These are phyloP conservation scores for Solanum raphanifolium DNA, from an alignment of 257 asterid genomes.

Conservation along the genomic window DNA sequence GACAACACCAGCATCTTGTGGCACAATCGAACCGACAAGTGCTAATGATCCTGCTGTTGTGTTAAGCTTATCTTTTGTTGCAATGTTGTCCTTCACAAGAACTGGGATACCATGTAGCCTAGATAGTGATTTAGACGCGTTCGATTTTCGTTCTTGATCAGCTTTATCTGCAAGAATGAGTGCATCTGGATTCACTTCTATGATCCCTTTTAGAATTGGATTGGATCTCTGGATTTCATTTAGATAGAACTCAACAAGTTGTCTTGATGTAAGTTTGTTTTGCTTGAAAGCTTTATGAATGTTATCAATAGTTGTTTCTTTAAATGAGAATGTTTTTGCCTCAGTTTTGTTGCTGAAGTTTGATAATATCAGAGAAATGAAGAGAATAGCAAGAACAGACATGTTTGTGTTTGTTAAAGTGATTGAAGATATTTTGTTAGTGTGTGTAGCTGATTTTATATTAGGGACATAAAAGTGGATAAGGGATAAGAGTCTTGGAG, in stretches of 20 bases:
- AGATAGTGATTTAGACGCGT: not conserved
- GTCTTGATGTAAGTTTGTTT: slow-evolving; percentile 23
- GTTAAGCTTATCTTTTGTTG: slow-evolving; percentile 39
- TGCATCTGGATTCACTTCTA: slow-evolving; percentile 51
- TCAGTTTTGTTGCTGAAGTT: not conserved
- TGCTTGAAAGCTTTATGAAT: slow-evolving; percentile 21
- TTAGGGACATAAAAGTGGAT: not conserved
- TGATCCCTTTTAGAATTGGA: slow-evolving; percentile 35
- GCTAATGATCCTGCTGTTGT: slow-evolving; percentile 49
- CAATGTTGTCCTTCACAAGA: slow-evolving; percentile 36
- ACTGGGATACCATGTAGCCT: slow-evolving; percentile 37
- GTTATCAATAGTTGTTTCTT: slow-evolving; percentile 39
- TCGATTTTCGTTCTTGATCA: slow-evolving; percentile 13
- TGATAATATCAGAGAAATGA: not conserved
- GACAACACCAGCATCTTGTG: slow-evolving; percentile 38
- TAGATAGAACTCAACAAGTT: slow-evolving; percentile 38
- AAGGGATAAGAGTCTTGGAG: not conserved
- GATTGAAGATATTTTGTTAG: not conserved
- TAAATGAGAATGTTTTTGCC: slow-evolving; percentile 21
- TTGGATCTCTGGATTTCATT: slow-evolving; percentile 18
- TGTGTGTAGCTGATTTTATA: not conserved
- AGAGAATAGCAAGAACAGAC: not conserved
- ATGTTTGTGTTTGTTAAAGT: not conserved
- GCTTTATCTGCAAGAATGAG: slow-evolving; percentile 30
- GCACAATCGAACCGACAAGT: slow-evolving; percentile 28